These are phyloP conservation scores for Monilinia polystroma DNA, from an alignment of 2,329 filamentous ascomycete species.

Conservation along the genomic window DNA sequence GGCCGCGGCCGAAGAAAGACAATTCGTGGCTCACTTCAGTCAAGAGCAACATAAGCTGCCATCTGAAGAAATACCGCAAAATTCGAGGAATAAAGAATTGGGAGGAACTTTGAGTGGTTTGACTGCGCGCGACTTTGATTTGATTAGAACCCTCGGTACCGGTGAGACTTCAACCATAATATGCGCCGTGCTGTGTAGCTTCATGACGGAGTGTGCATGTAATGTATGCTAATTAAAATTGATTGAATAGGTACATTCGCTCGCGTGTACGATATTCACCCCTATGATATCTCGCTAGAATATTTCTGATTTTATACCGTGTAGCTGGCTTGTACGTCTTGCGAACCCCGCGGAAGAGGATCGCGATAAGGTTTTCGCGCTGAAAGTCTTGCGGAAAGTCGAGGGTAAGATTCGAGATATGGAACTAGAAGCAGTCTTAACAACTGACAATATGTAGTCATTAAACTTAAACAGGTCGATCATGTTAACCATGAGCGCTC, in stretches of 20 bases:
- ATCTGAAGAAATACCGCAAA: constrained; percentile 33
- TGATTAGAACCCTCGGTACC: constrained; percentile 74
- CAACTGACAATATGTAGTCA: constrained; percentile 49
- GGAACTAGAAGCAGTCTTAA: neutral
- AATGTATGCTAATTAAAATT: constrained; percentile 25
- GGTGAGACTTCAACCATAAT: constrained; percentile 45
- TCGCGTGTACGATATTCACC: constrained; percentile 51
- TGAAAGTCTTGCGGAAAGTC: constrained; percentile 75
- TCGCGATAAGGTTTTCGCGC: constrained; percentile 68
- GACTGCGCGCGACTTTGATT: constrained; percentile 61
- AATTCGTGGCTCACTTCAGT: constrained; percentile 35
- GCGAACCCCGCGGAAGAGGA: constrained; percentile 54
- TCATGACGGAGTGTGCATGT: constrained; percentile 13
- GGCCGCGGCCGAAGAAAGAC: constrained; percentile 31
- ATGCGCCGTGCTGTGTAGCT: constrained; percentile 17
- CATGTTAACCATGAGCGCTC: constrained; percentile 82
- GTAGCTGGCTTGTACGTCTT: constrained; percentile 65
- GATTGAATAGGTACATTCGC: constrained; percentile 68
- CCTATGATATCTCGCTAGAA: constrained; percentile 13
- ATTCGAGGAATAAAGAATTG: constrained; percentile 35
- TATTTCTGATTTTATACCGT: constrained; percentile 20
- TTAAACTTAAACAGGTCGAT: constrained; percentile 82
- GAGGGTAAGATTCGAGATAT: constrained; percentile 43
- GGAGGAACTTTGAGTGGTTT: constrained; percentile 38
- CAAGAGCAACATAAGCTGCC: constrained; percentile 30